Percentiles rank a stretch among this genome's conserved stretches.
phyloP scores from a whole-genome alignment of 1,284 basidiomycete genomes.

The Neonothopanus nambi region DNA sequence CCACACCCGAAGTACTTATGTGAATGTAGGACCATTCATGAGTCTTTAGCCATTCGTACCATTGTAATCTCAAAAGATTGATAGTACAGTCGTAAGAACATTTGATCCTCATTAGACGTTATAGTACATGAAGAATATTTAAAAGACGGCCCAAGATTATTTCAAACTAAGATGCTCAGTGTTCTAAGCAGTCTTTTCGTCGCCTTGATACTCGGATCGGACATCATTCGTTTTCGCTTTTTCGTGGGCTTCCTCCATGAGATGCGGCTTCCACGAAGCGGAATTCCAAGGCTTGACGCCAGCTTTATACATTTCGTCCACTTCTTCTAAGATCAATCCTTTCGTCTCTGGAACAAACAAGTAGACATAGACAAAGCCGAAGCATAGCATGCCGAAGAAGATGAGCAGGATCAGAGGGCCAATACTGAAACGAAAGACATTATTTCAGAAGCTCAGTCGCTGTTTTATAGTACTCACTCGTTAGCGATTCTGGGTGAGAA shows the following conservation, averaged over 20 bases:
- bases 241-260: constrained; percentile 38
- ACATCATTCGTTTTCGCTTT: constrained; percentile 17
- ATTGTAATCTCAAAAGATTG: too few species aligned
- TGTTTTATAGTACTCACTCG: constrained; percentile 32
- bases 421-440: constrained; percentile 40
- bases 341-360: constrained; percentile 78
- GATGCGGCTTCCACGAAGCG: constrained; percentile 54
- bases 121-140: too few species aligned
- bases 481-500: constrained; percentile 68
- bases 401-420: constrained; percentile 76
- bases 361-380: constrained; percentile 69
- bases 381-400: constrained; percentile 75
- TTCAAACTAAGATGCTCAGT: too few species aligned
- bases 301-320: constrained; percentile 72
- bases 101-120: too few species aligned
- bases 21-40: too few species aligned
- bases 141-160: too few species aligned
- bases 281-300: constrained; percentile 69
- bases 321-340: constrained; percentile 75
- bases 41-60: too few species aligned
- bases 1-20: too few species aligned
- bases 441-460: not conserved
- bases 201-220: not conserved
- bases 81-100: too few species aligned
- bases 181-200: constrained; percentile 1